A percentile compares a stretch with the other conserved stretches of the same genome.
These are phyloP conservation scores for Prasinococcaceae sp. DNA, from an alignment of 139 green algal species.

Conservation along the genomic window DNA sequence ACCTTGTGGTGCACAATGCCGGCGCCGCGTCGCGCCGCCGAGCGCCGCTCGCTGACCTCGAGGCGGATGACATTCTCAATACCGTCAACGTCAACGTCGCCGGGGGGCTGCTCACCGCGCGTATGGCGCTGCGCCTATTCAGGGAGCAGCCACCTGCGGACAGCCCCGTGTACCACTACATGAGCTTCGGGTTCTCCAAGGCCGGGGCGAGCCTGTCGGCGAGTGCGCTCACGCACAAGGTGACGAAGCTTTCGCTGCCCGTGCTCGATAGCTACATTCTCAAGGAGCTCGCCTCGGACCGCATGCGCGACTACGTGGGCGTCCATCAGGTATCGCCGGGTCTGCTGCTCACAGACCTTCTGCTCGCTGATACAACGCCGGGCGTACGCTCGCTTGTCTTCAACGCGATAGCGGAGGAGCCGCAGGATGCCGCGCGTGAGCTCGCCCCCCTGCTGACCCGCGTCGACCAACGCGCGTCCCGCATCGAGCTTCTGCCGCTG, in stretches of 20 bases:
- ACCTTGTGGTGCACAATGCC: neutral
- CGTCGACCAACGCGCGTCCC: neutral
- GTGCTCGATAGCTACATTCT: neutral
- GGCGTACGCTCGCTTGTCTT: neutral
- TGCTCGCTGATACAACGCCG: neutral
- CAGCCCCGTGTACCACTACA: constrained; percentile 1
- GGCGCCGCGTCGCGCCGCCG: too few relatives aligned
- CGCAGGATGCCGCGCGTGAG: neutral
- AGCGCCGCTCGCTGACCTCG: neutral
- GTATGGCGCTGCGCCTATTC: constrained; percentile 1
- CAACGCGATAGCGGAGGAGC: neutral
- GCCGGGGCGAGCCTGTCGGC: neutral
- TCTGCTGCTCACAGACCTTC: constrained; percentile 7
- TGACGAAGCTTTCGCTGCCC: neutral
- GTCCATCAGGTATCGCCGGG: constrained; percentile 1
- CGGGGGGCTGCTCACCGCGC: neutral
- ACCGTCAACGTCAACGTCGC: neutral
- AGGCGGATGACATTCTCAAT: neutral
- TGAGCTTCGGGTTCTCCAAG: neutral
- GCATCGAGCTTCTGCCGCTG: neutral
- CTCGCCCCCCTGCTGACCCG: neutral
- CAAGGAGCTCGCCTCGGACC: neutral
- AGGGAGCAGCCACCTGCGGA: neutral
- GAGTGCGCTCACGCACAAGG: neutral
- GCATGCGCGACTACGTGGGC: neutral